Conservation (phyloP, 2,329 filamentous ascomycete genomes). For the Neonectria sp. region DNA sequence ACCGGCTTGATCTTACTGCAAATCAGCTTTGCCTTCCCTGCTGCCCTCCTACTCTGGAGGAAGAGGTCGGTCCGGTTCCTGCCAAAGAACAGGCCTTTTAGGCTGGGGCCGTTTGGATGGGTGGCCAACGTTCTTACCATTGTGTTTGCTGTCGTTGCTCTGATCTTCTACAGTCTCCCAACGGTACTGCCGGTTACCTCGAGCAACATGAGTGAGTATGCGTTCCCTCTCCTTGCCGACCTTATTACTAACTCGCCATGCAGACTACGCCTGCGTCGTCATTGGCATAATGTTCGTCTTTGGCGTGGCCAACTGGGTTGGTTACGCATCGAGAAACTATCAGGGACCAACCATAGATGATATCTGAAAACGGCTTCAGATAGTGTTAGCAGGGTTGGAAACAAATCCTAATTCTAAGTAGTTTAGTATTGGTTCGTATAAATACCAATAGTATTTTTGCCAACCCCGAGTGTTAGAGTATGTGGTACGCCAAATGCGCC, state of each 20-base stretch:
- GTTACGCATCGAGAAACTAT: slow-evolving; percentile 26
- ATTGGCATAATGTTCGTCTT: slow-evolving; percentile 25
- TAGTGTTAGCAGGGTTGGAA: background rate
- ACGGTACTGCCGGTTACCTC: slow-evolving; percentile 27
- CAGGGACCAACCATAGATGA: slow-evolving; percentile 16
- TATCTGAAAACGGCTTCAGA: slow-evolving; percentile 16
- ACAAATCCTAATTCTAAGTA: too few relatives aligned
- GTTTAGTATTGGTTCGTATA: too few relatives aligned
- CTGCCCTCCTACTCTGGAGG: slow-evolving; percentile 17
- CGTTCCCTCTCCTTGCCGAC: background rate
- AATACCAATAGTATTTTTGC: too few relatives aligned
- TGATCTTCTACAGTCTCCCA: slow-evolving; percentile 27
- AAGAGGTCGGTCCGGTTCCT: slow-evolving; percentile 24
- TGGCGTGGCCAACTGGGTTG: slow-evolving; percentile 20
- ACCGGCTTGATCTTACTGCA: slow-evolving; percentile 29
- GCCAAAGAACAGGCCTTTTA: slow-evolving; percentile 18
- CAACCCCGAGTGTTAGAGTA: background rate
- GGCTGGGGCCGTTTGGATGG: slow-evolving; percentile 28
- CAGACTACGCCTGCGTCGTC: slow-evolving; percentile 23
- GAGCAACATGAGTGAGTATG: slow-evolving; percentile 28
- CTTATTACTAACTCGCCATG: slow-evolving; percentile 6
- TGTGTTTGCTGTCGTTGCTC: slow-evolving; percentile 20
- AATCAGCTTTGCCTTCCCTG: slow-evolving; percentile 32
- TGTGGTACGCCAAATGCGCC: background rate
- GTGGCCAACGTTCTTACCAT: slow-evolving; percentile 23